phyloP scores from a whole-genome alignment of 352 stramenopile genomes.

The Pythium rishiriense region DNA sequence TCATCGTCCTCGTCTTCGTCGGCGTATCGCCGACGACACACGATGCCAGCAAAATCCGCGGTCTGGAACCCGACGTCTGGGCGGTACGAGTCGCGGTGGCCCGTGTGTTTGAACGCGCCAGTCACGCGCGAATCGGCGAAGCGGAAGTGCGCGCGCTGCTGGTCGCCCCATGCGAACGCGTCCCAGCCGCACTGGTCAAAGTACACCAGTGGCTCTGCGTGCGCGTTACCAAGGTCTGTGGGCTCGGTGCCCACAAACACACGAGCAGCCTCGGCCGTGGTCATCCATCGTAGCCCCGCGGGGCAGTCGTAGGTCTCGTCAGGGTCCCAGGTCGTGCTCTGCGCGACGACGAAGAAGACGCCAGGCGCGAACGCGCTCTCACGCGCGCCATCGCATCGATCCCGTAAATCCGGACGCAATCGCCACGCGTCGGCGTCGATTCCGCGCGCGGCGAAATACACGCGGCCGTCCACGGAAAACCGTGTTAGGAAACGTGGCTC shows the following conservation, averaged over 20 bases:
- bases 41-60: slow-evolving; percentile 27
- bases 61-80: slow-evolving; percentile 50
- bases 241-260: slow-evolving; percentile 44
- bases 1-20: slow-evolving; percentile 6
- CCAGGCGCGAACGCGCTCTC: slow-evolving; percentile 49
- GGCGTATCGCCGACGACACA: slow-evolving; percentile 7
- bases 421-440: slow-evolving; percentile 64
- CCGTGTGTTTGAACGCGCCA: slow-evolving; percentile 84
- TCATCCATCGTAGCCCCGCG: slow-evolving; percentile 78
- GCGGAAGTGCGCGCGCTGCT: slow-evolving; percentile 68
- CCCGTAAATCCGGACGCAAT: slow-evolving; percentile 34
- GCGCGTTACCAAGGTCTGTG: slow-evolving; percentile 14
- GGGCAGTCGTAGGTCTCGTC: slow-evolving; percentile 85
- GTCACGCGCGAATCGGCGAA: slow-evolving; percentile 84
- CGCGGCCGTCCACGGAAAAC: slow-evolving; percentile 54
- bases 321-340: slow-evolving; percentile 60
- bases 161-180: slow-evolving; percentile 69
- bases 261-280: slow-evolving; percentile 58
- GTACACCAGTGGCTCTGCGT: slow-evolving; percentile 62
- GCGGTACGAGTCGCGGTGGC: slow-evolving; percentile 67
- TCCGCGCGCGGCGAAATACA: slow-evolving; percentile 85
- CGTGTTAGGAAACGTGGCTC: slow-evolving; percentile 37
- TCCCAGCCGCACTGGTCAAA: slow-evolving; percentile 86
- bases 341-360: slow-evolving; percentile 75
- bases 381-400: slow-evolving; percentile 76